A percentile compares a stretch with the other conserved stretches of the same genome.
phyloP scores from a whole-genome alignment of 192 early-diverging fungal species.

The Coemansia umbellata region DNA sequence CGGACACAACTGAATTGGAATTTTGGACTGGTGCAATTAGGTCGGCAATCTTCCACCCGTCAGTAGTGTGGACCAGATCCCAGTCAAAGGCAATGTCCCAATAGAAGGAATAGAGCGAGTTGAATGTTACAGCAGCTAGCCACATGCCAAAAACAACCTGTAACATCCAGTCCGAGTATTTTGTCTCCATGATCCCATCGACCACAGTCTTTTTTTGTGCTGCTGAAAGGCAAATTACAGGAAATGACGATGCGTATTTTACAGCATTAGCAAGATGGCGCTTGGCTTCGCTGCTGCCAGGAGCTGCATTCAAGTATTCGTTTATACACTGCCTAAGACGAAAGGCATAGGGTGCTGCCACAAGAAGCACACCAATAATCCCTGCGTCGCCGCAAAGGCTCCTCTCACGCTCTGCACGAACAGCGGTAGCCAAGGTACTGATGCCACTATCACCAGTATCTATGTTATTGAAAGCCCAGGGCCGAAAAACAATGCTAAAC shows the following conservation, averaged over 20 bases:
- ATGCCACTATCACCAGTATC: not conserved
- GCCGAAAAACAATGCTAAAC: slow-evolving; percentile 49
- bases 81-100: slow-evolving; percentile 96
- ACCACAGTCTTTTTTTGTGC: slow-evolving; percentile 20
- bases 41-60: slow-evolving; percentile 36
- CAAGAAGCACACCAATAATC: slow-evolving; percentile 20
- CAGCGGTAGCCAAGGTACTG: slow-evolving; percentile 3
- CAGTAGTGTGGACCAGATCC: slow-evolving; percentile 56
- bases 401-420: not conserved
- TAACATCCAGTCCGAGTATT: slow-evolving; percentile 27
- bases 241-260: slow-evolving; percentile 79
- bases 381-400: slow-evolving; percentile 14
- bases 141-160: slow-evolving; percentile 42
- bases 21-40: slow-evolving; percentile 5
- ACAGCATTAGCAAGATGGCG: slow-evolving; percentile 89
- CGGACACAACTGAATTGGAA: not conserved
- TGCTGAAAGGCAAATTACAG: slow-evolving; percentile 46
- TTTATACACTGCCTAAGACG: slow-evolving; percentile 52
- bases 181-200: slow-evolving; percentile 12
- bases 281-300: slow-evolving; percentile 31
- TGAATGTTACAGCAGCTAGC: slow-evolving; percentile 69
- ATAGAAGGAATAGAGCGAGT: slow-evolving; percentile 91
- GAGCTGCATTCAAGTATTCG: slow-evolving; percentile 30
- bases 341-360: slow-evolving; percentile 42
- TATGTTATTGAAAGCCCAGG: not conserved